Evolutionary conservation across 2,329 filamentous ascomycete genomes (phyloP), one percentile per base, ranked within the genome.

Genomic region (Colletotrichum sp.): DNA sequence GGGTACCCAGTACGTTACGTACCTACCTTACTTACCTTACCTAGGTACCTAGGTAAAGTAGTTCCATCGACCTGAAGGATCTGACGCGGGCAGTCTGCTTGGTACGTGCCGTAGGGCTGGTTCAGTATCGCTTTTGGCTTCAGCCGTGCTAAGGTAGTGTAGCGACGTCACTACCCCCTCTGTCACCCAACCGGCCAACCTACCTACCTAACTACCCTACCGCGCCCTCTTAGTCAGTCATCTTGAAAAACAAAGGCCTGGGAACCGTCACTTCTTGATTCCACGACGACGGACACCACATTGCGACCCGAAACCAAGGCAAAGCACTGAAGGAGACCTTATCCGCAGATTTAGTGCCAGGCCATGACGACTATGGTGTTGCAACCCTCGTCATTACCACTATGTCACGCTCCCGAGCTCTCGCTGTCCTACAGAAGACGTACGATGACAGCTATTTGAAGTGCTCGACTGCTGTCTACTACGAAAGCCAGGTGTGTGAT

Each of bases 381-480:
- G 72, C 56, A 39, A 22, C 52, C 64, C 18, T 48, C 48, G 30
- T 34, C 36, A 48, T 30, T 66, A 71, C 52, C 74, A 86, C 81
- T 79, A 91, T 91, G 90, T 88, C 89, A 83, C 87, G 87, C 80
- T 89, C 86, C 82, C 89, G 85, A 81, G 85, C 85, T 77, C 89
- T 93, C 82, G 92, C 94, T 85, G 92, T 93, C 77, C 92, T 98
- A 84, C 96, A 98, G 87, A 98, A 98, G 90, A 98, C 96, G 71
- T 98, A 98, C 87, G 96, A 98, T 87, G 96, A 98, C 85, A 96
- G 94, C 85, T 98, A 98, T 86, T 87, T 98, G 80, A 96, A 94
- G 82, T 98, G 96, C 86, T 98, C 96, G 16, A 98, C 96, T 3
- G 96, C 96, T 52, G 95, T 98, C 69, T 98, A 98, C 86, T 98